Evolutionary conservation across 208 protist species (phyloP).

Genomic region (Polymyxa betae): DNA sequence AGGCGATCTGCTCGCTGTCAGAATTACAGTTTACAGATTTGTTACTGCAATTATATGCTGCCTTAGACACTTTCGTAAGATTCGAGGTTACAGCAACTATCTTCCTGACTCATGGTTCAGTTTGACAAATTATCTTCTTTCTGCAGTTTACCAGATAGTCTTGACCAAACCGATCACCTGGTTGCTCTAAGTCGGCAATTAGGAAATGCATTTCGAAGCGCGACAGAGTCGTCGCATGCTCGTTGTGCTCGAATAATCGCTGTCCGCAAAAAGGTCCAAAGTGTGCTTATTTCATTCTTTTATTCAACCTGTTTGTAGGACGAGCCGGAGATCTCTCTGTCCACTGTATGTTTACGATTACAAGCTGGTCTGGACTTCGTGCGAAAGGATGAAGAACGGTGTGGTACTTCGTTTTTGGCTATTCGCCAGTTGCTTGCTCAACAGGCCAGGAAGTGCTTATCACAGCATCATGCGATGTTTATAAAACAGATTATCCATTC

Average conservation of each 20-base stretch:
- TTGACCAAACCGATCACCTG: background rate
- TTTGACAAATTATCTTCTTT: too few relatives aligned
- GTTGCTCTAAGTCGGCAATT: background rate
- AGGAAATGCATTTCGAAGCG: background rate
- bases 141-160: too few relatives aligned
- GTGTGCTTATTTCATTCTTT: background rate
- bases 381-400: background rate
- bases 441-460: background rate
- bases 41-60: too few relatives aligned
- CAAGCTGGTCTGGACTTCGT: background rate
- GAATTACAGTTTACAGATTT: too few relatives aligned
- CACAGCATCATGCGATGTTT: background rate
- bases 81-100: too few relatives aligned
- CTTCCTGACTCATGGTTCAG: too few relatives aligned
- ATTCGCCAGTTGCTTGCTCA: background rate
- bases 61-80: too few relatives aligned
- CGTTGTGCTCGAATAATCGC: background rate
- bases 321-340: background rate
- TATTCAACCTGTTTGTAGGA: background rate
- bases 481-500: background rate
- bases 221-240: background rate
- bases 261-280: background rate
- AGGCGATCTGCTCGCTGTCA: too few relatives aligned
- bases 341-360: background rate
- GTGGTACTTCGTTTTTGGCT: background rate